Evolutionary conservation across 2,329 filamentous ascomycete species (phyloP), one percentile per base, ranked within the genome.

Genomic region (Trichoderma oligosporum): DNA sequence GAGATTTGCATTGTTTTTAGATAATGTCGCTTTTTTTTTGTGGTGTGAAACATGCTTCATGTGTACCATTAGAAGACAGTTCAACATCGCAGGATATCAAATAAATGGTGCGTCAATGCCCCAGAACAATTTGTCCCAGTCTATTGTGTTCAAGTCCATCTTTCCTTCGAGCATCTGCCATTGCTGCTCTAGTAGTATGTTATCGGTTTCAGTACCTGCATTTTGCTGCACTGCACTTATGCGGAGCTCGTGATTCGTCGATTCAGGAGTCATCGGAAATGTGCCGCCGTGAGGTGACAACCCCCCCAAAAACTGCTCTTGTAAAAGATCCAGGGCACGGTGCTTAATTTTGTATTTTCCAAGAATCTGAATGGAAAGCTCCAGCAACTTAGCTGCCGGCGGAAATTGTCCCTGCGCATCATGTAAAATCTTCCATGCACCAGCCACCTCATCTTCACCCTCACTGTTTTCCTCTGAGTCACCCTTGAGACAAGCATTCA

Each of bases 121-220:
- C 65, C 68, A 71, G 48, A 73, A 65, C 12, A 73, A 53, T 41
- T 64, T 66, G 36, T 72, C 70, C 68, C 71, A 73, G 45, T 73
- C 70, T 60, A 73, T 69, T 5, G 63, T 63, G 41, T 72, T 68
- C 20, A 73, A 47, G n/a, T 70, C 65, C 64, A 69, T 67, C 16
- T 65, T 64, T 0, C 64, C 63, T 24, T 68, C 67, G 1, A 70
- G 53, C 35, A 62, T 61, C 7, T 64, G 63, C 63, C 66, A 64
- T 41, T 64, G 63, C 39, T 65, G 62, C 24, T 68, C 68, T 5
- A 69, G 60, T 12, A 62, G 62, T 12, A 62, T 57, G 22, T 57
- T 47, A 6, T 61, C 58, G 2, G 38, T 38, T 7, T 64, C 62
- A 18, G 57, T 38, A 12, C 42, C 58, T 24, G 29, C 38, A 46